Evolutionary conservation across 2,329 filamentous ascomycete species (phyloP), one percentile per base, ranked within the genome.

Genomic region (Verticillium alfalfae): DNA sequence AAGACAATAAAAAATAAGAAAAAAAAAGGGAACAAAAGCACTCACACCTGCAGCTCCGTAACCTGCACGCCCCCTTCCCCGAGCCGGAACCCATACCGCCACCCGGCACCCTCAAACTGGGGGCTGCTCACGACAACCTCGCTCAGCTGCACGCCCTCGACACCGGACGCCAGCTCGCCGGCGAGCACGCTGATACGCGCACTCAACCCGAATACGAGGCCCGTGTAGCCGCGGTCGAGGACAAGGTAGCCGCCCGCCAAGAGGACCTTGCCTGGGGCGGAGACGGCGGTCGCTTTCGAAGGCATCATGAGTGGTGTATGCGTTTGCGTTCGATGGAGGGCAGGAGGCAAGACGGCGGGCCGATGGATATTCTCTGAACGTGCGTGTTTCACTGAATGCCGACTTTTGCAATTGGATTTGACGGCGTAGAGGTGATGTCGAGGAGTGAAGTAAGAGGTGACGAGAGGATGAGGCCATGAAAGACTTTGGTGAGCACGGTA

Each of bases 171-270:
- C 66, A 87, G 84, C 65, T 82, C 79, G 58, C 79, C 76, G 9
- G 86, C 84, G 62, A 89, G 72, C 63, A 88, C 83, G 67, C 88
- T 88, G 77, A 91, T 88, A 66, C 88, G 80, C 55, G 88, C 86
- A 70, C 84, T 84, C 61, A 91, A 83, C 36, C 87, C 87, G 70
- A 89, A 84, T 64, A 92, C 84, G 60, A 92, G 77, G 34, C 89
- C 94, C 3, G 90, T 95, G 76, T 97, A 93, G 64, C 84, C 81
- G 64, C 91, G 87, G 78, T 98, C 94, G 56, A 99, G 88, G 26
- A 97, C 94, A 56, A 98, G 87, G 76, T 98, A 99, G 64, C 95
- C 95, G 66, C 95, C 95, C 4, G 94, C 92, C 60, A 98, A 85
- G 66, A 99, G 85, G 64, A 99, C 95, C 80, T 99, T 99, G 68